These are phyloP conservation scores for Marasmius fiardii DNA, from an alignment of 1,284 basidiomycete species.

Conservation along the genomic window DNA sequence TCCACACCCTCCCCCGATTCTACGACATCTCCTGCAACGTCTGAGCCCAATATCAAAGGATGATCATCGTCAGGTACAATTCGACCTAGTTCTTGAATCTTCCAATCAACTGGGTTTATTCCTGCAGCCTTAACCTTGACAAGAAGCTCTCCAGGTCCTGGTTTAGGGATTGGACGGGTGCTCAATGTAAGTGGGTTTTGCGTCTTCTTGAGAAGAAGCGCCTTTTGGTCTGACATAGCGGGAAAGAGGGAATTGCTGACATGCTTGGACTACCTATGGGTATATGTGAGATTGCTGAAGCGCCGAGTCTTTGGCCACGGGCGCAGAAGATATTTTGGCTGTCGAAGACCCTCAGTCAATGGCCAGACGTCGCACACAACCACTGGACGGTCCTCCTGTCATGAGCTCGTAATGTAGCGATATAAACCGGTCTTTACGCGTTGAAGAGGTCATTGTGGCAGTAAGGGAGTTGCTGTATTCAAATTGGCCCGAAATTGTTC, in stretches of 20 bases:
- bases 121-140: constrained; percentile 38
- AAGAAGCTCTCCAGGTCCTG: constrained; percentile 38
- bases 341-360: too few species aligned
- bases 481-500: too few species aligned
- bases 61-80: constrained; percentile 16
- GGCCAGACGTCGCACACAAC: too few species aligned
- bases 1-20: constrained; percentile 51
- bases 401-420: too few species aligned
- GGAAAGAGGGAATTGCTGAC: not conserved
- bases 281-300: too few species aligned
- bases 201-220: constrained; percentile 3
- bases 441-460: too few species aligned
- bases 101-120: constrained; percentile 48
- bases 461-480: too few species aligned
- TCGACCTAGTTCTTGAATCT: constrained; percentile 27
- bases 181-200: constrained; percentile 2
- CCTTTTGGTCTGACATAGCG: constrained; percentile 6
- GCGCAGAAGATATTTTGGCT: too few species aligned
- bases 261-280: too few species aligned
- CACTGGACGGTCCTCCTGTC: too few species aligned
- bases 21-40: constrained; percentile 56
- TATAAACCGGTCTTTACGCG: too few species aligned
- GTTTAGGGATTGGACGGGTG: constrained; percentile 28
- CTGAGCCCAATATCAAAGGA: constrained; percentile 50
- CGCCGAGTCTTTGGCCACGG: too few species aligned